Conservation (phyloP, 345 rosid species). For the Eucalyptus regnans region DNA sequence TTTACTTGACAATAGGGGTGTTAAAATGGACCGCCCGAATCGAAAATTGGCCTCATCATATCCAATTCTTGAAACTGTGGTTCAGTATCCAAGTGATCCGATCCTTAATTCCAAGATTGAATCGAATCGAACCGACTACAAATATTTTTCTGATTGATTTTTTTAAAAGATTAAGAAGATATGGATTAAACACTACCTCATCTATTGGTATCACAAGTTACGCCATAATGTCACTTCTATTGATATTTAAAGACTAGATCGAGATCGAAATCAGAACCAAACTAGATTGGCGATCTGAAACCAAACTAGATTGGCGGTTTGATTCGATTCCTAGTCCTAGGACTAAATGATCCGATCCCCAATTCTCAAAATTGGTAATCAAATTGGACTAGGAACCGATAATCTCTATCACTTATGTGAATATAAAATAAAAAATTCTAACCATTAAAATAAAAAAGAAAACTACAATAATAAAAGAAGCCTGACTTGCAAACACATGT, state of each 20-base stretch:
- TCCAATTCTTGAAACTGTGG: too few relatives aligned
- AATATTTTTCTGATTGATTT: too few relatives aligned
- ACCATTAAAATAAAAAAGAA: too few relatives aligned
- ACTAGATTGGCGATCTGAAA: fast-evolving
- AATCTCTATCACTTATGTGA: too few relatives aligned
- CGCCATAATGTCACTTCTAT: too few relatives aligned
- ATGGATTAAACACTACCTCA: too few relatives aligned
- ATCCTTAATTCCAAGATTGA: fast-evolving
- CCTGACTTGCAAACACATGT: fast-evolving
- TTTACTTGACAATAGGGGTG: background rate
- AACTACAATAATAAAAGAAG: fast-evolving
- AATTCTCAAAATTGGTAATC: too few relatives aligned
- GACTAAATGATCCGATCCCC: fast-evolving
- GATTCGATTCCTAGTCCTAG: too few relatives aligned
- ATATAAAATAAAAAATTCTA: background rate
- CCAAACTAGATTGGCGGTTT: fast-evolving
- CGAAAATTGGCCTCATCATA: fast-evolving
- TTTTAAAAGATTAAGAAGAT: too few relatives aligned
- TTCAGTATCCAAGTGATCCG: fast-evolving
- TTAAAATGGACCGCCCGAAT: too few relatives aligned
- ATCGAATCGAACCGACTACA: fast-evolving
- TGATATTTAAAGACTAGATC: too few relatives aligned
- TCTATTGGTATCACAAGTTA: too few relatives aligned
- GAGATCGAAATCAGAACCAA: fast-evolving
- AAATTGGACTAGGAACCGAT: fast-evolving